These are phyloP conservation scores for Aspergillus clavatus DNA, from an alignment of 2,329 filamentous ascomycete species.

Conservation along the genomic window DNA sequence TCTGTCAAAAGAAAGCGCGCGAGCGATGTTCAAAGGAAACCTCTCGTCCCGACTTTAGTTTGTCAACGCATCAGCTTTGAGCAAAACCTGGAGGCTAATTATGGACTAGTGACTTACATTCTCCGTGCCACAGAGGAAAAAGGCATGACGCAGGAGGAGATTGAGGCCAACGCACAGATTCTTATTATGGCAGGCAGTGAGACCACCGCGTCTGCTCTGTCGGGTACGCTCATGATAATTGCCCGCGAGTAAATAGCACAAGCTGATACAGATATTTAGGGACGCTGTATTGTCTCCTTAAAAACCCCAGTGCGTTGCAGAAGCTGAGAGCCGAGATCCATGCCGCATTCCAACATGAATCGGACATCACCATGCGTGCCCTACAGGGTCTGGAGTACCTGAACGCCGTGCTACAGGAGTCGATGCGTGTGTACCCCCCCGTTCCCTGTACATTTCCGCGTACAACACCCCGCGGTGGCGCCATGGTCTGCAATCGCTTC, in stretches of 20 bases:
- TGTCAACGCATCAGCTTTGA: neutral
- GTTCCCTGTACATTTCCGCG: slow-evolving; percentile 21
- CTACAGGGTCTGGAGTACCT: slow-evolving; percentile 33
- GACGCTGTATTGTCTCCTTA: slow-evolving; percentile 37
- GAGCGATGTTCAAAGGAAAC: neutral
- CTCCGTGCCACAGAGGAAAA: neutral
- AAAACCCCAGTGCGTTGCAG: slow-evolving; percentile 20
- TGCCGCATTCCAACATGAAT: slow-evolving; percentile 25
- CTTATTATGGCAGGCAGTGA: slow-evolving; percentile 41
- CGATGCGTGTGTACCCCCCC: slow-evolving; percentile 38
- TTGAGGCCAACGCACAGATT: slow-evolving; percentile 4
- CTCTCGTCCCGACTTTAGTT: neutral
- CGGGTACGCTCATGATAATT: slow-evolving; percentile 19
- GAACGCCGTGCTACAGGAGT: slow-evolving; percentile 38
- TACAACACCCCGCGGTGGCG: slow-evolving; percentile 13
- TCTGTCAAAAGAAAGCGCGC: neutral
- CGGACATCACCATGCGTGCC: slow-evolving; percentile 33
- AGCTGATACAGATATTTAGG: neutral
- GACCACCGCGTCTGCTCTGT: slow-evolving; percentile 43
- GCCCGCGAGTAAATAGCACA: neutral
- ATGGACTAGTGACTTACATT: neutral
- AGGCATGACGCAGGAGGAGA: neutral
- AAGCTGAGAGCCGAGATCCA: slow-evolving; percentile 13
- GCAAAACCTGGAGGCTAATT: neutral
- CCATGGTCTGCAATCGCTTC: neutral